These are phyloP conservation scores for Aureobasidium sp. DNA, from an alignment of 2,329 filamentous ascomycete species.

Conservation along the genomic window DNA sequence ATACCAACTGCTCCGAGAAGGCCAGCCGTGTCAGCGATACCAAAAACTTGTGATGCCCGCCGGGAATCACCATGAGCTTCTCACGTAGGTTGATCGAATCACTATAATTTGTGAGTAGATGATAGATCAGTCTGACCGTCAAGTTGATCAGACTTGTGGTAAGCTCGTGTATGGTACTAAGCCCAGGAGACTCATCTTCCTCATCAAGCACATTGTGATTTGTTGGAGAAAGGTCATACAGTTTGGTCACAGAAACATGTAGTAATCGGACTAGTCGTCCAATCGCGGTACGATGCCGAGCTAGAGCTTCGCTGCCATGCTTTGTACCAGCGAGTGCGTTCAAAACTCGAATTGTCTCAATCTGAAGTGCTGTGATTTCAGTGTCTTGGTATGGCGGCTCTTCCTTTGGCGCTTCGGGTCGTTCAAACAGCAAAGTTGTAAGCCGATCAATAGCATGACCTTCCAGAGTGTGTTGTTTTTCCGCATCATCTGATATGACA, in stretches of 20 bases:
- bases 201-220: conserved; percentile 20
- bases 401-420: conserved; percentile 38
- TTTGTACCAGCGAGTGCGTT: conserved; percentile 55
- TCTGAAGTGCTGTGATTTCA: conserved; percentile 40
- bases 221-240: conserved; percentile 44
- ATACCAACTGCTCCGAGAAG: conserved; percentile 71
- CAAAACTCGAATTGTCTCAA: conserved; percentile 41
- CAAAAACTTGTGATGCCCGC: conserved; percentile 74
- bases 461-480: conserved; percentile 32
- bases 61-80: conserved; percentile 63
- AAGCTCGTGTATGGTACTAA: conserved; percentile 31
- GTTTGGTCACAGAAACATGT: conserved; percentile 60
- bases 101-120: conserved; percentile 49
- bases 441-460: conserved; percentile 54
- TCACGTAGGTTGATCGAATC: conserved; percentile 57
- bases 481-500: conserved; percentile 49
- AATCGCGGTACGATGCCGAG: conserved; percentile 60
- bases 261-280: conserved; percentile 69
- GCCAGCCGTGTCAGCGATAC: conserved; percentile 76
- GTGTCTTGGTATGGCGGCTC: conserved; percentile 34
- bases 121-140: conserved; percentile 54
- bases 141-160: conserved; percentile 50
- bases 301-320: conserved; percentile 60
- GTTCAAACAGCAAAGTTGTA: conserved; percentile 55
- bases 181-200: conserved; percentile 17